A percentile compares a stretch with the other conserved stretches of the same genome.
phyloP scores from a whole-genome alignment of 768 basidiomycete genomes.

The Lactifluus piperatus region DNA sequence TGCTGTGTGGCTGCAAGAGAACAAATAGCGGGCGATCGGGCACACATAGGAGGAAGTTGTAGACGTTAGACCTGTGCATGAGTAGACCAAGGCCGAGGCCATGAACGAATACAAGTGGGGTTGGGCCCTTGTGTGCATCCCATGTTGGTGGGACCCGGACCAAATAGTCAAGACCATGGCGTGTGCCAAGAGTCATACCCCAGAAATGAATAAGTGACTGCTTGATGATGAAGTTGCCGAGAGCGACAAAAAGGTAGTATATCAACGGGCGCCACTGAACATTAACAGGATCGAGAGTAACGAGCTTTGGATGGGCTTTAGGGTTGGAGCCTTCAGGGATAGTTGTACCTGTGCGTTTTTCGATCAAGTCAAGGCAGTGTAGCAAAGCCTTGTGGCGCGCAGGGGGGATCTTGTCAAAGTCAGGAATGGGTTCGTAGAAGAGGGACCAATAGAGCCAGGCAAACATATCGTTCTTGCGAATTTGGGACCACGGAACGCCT shows the following conservation, averaged over 20 bases:
- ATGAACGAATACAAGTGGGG: conserved; percentile 78
- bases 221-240: conserved; percentile 41
- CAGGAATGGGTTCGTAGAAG: conserved; percentile 57
- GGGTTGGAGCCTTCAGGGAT: conserved; percentile 55
- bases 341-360: conserved; percentile 60
- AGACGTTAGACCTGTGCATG: conserved; percentile 58
- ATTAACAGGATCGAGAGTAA: conserved; percentile 72
- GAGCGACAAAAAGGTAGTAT: conserved; percentile 48
- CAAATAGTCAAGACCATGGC: conserved; percentile 74
- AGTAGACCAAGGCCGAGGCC: conserved; percentile 80
- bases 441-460: conserved; percentile 82
- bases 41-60: conserved; percentile 45
- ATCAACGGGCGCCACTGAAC: conserved; percentile 59
- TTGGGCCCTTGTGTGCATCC: conserved; percentile 45
- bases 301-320: conserved; percentile 44
- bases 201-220: conserved; percentile 36
- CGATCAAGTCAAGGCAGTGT: conserved; percentile 50
- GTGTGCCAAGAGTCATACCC: conserved; percentile 36
- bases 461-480: conserved; percentile 53
- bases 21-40: conserved; percentile 69
- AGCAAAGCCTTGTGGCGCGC: conserved; percentile 44
- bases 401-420: conserved; percentile 38
- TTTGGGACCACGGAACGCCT: conserved; percentile 62
- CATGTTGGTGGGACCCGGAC: conserved; percentile 61
- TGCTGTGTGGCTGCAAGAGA: conserved; percentile 76